Conservation (phyloP, 768 basidiomycete genomes). For the Dioszegia hungarica region DNA sequence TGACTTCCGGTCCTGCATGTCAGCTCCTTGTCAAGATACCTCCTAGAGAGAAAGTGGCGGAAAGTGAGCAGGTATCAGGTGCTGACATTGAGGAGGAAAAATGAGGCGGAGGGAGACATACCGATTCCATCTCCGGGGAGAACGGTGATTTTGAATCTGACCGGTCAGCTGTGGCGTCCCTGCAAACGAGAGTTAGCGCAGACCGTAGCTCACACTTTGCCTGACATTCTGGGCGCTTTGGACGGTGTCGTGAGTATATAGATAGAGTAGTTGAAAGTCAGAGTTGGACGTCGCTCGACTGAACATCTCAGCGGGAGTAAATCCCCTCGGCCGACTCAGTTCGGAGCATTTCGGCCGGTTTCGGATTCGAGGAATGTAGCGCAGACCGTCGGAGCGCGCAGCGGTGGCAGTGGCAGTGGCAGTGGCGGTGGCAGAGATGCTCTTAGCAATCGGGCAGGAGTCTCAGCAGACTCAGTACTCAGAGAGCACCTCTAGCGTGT, state of each 20-base stretch:
- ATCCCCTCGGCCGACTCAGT: neutral
- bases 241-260: neutral
- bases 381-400: too few species aligned
- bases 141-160: slow-evolving; percentile 78
- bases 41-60: too few species aligned
- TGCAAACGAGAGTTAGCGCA: neutral
- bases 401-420: too few species aligned
- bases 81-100: too few species aligned
- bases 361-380: too few species aligned
- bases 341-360: neutral
- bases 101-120: slow-evolving; percentile 48
- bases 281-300: neutral
- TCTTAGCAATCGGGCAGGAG: too few species aligned
- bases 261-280: too few species aligned
- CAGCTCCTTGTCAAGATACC: neutral
- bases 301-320: neutral
- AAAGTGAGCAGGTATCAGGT: too few species aligned
- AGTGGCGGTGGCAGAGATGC: too few species aligned
- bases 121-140: slow-evolving; percentile 98
- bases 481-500: too few species aligned
- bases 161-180: slow-evolving; percentile 1
- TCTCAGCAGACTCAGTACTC: too few species aligned
- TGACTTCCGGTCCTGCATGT: slow-evolving; percentile 76
- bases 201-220: slow-evolving; percentile 34
- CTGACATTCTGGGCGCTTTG: slow-evolving; percentile 15